Conservation (phyloP, 2,329 filamentous ascomycete species). For the Malbranchea cinnamomea region DNA sequence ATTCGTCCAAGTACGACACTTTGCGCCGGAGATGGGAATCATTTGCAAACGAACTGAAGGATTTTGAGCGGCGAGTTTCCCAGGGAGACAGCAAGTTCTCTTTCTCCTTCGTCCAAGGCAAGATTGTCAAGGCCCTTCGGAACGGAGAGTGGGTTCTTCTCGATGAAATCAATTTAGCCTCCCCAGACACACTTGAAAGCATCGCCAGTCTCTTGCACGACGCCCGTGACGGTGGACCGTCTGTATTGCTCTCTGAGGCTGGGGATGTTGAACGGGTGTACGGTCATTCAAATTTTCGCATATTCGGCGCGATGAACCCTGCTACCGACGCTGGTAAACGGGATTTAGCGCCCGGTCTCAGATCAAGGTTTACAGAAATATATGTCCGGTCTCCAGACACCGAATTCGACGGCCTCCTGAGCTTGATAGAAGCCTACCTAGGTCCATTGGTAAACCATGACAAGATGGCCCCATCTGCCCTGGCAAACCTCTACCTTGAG, state of each 20-base stretch:
- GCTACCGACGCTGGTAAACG: conserved; percentile 95
- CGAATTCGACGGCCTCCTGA: conserved; percentile 71
- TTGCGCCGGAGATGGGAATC: conserved; percentile 63
- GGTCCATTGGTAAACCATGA: conserved; percentile 56
- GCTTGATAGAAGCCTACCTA: conserved; percentile 79
- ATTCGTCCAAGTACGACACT: conserved; percentile 34
- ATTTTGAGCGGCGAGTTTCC: conserved; percentile 64
- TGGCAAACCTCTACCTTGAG: conserved; percentile 74
- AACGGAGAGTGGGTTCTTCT: conserved; percentile 95
- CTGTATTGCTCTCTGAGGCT: conserved; percentile 79
- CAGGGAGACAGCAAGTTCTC: conserved; percentile 65
- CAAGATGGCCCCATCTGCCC: conserved; percentile 59
- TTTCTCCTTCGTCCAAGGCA: conserved; percentile 92
- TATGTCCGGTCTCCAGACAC: conserved; percentile 85
- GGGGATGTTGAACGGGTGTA: conserved; percentile 81
- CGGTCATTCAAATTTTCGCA: conserved; percentile 82
- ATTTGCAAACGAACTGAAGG: conserved; percentile 59
- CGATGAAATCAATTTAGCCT: conserved; percentile 94
- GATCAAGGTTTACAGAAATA: conserved; percentile 87
- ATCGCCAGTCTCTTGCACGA: conserved; percentile 74
- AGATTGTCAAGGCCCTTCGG: conserved; percentile 85
- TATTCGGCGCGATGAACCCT: conserved; percentile 98
- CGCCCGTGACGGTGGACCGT: conserved; percentile 56
- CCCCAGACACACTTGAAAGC: conserved; percentile 85
- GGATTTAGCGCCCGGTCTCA: conserved; percentile 73